Conservation (phyloP, 2,329 filamentous ascomycete species). For the Chrysosporium queenslandicum region DNA sequence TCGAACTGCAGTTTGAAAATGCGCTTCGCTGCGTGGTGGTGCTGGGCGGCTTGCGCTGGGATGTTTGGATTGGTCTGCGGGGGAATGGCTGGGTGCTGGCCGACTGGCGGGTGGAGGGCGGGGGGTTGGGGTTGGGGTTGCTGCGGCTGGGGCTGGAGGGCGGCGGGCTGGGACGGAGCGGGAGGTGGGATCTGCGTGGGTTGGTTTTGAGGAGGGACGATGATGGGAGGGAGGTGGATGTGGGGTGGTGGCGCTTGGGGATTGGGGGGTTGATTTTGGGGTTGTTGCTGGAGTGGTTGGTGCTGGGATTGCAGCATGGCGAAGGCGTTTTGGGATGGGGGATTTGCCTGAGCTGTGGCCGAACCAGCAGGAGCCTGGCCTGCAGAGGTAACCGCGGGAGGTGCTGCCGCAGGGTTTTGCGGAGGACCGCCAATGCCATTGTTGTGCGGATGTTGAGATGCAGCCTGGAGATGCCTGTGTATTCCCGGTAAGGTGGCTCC, state of each 20-base stretch:
- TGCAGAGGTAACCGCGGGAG: background rate
- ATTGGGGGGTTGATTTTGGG: background rate
- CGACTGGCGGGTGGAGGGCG: conserved; percentile 1
- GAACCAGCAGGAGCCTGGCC: background rate
- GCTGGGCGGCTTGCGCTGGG: background rate
- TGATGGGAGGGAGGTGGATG: conserved; percentile 1
- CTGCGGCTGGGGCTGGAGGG: background rate
- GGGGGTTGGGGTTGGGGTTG: conserved; percentile 5
- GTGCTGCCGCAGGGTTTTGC: background rate
- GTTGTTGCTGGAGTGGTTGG: background rate
- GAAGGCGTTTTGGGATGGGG: conserved; percentile 18
- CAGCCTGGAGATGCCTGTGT: background rate
- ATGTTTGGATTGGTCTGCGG: background rate
- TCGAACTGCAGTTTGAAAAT: conserved; percentile 98
- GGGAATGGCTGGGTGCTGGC: background rate
- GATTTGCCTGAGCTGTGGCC: conserved; percentile 15
- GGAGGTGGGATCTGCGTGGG: background rate
- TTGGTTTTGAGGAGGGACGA: background rate
- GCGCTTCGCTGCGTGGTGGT: conserved; percentile 40
- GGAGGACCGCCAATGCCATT: background rate
- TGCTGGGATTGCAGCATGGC: background rate
- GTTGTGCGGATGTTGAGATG: background rate
- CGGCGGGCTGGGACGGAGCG: background rate
- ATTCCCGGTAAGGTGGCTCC: background rate
- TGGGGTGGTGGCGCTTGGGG: too few relatives aligned